Percentiles rank a stretch among this genome's conserved stretches.
Conservation (phyloP, 148 eudicot species). For the Diospyros lotus region DNA sequence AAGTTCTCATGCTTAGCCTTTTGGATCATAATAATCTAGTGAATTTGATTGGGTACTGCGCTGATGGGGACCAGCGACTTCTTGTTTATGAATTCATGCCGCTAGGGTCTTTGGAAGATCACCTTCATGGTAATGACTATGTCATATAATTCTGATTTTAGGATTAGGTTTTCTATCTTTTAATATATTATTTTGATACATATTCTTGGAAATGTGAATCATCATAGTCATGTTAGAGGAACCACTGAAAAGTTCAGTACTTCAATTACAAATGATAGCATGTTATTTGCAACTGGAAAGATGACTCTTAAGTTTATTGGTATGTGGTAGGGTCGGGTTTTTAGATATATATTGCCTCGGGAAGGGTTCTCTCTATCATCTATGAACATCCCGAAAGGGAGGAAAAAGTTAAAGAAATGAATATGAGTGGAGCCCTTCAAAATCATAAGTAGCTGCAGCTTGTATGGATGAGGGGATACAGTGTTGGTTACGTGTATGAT, state of each 20-base stretch:
- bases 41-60: slow-evolving; percentile 85
- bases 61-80: slow-evolving; percentile 96
- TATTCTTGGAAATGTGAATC: neutral
- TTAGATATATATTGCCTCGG: neutral
- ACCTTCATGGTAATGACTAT: slow-evolving; percentile 68
- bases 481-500: neutral
- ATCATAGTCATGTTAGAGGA: neutral
- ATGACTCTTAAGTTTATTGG: neutral
- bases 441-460: slow-evolving; percentile 6
- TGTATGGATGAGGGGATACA: neutral
- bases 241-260: neutral
- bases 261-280: neutral
- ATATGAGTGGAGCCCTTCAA: neutral
- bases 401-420: neutral
- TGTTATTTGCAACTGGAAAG: neutral
- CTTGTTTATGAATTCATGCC: slow-evolving; percentile 98
- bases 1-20: slow-evolving; percentile 97
- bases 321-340: neutral
- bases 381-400: neutral
- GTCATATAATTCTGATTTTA: neutral
- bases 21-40: slow-evolving; percentile 77
- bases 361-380: neutral
- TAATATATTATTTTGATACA: neutral
- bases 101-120: slow-evolving; percentile 88
- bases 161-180: neutral